Evolutionary conservation across 1,284 basidiomycete genomes (phyloP), one percentile per base, ranked within the genome.

Genomic region (Tylopilus orsonianus): DNA sequence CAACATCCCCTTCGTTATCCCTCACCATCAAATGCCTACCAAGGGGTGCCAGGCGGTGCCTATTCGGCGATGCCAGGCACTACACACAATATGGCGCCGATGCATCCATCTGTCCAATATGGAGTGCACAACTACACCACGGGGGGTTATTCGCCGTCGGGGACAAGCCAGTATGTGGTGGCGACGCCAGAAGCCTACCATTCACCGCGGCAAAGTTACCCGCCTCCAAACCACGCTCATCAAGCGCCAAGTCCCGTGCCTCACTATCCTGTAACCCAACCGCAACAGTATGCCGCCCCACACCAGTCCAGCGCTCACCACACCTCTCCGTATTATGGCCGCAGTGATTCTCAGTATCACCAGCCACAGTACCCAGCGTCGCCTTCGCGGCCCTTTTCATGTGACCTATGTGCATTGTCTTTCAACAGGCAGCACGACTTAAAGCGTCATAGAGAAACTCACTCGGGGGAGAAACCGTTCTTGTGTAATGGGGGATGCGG

Each of bases 381-480:
- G 27, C 80, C 84, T n/a, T 72, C 77, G 41, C 78, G 78, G 14
- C 87, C 87, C 22, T 89, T 83, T 65, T 76, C 82, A 20, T 90
- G 87, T 60, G 86, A 90, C 65, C 71, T 88, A 56, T 90, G 87
- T 65, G 77, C 85, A n/a, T 66, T 90, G 55, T 88, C 87, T 16
- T 90, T 90, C 72, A 88, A 87, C 62, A 79, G 87, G 44, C 85
- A 87, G 62, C 87, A 90, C 65, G 87, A 90, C 65, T 66, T 90
- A 59, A 90, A 90, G 65, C 78, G 87, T 34, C 87, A 90, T 69
- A 75, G 84, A 56, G 87, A 90, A 59, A 89, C 86, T 19, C 86
- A 89, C 68, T 85, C 83, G 10, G 86, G 86, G 37, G 87, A 89
- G 67, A 87, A 89, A 63, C 87, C 87, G 10, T 90, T 82, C 68